phyloP scores from a whole-genome alignment of 495 filamentous ascomycete genomes.

The Lichenothelia convexa region DNA sequence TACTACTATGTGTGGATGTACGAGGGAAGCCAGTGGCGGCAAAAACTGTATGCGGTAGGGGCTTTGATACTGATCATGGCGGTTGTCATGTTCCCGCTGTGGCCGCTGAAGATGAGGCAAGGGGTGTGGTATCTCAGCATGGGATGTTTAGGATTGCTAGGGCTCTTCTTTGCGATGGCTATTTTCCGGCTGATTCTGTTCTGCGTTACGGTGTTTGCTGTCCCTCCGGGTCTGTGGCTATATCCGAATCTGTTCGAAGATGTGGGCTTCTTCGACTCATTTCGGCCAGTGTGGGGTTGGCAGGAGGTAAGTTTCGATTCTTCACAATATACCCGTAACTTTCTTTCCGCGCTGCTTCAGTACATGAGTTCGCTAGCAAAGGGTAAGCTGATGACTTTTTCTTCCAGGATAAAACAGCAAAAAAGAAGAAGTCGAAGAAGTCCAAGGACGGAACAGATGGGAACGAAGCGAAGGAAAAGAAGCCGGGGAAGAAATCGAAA shows the following conservation, averaged over 20 bases:
- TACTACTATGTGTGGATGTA: slow-evolving; percentile 96
- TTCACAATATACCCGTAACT: no score
- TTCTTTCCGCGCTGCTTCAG: no score
- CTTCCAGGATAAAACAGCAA: background rate
- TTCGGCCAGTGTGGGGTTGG: slow-evolving; percentile 95
- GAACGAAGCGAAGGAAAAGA: background rate
- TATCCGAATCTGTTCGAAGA: slow-evolving; percentile 98
- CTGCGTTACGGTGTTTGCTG: slow-evolving; percentile 69
- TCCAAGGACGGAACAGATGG: no score
- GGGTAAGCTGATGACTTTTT: slow-evolving; percentile 1
- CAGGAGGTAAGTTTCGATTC: slow-evolving; percentile 71
- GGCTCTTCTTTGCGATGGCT: slow-evolving; percentile 92
- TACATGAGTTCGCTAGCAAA: no score
- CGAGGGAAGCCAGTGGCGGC: slow-evolving; percentile 83
- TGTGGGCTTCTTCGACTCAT: slow-evolving; percentile 95
- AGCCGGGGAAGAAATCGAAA: background rate
- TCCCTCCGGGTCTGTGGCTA: slow-evolving; percentile 82
- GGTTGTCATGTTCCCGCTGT: slow-evolving; percentile 88
- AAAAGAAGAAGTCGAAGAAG: slow-evolving; percentile 1
- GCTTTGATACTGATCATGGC: slow-evolving; percentile 68
- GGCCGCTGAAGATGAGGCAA: slow-evolving; percentile 77
- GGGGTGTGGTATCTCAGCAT: slow-evolving; percentile 98
- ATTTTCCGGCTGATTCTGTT: slow-evolving; percentile 95
- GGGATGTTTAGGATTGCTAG: slow-evolving; percentile 79
- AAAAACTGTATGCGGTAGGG: slow-evolving; percentile 72